Conservation (phyloP, 2,329 filamentous ascomycete genomes). For the Colletotrichum coccodes region DNA sequence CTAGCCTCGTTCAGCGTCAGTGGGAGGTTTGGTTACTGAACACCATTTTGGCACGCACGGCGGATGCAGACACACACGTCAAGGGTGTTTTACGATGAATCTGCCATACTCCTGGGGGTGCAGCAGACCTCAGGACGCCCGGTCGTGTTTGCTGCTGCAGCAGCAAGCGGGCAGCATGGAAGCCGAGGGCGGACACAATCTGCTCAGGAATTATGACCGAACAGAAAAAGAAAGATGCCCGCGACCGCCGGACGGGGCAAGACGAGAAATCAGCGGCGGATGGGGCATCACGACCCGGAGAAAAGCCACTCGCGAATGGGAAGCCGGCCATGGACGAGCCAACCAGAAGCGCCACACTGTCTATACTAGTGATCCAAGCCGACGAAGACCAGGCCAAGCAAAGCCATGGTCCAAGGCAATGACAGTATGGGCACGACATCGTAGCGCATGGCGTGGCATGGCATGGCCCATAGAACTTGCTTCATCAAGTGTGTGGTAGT, state of each 20-base stretch:
- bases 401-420: background rate
- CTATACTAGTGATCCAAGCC: background rate
- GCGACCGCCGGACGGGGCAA: background rate
- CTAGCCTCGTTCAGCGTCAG: background rate
- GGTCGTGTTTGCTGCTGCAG: no score
- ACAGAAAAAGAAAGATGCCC: background rate
- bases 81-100: background rate
- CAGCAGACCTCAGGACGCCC: background rate
- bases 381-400: background rate
- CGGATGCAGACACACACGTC: background rate
- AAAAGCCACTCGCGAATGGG: background rate
- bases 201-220: background rate
- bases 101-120: background rate
- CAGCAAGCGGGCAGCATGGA: background rate
- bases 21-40: background rate
- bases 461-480: conserved; percentile 1
- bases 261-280: background rate
- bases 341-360: background rate
- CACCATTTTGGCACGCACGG: background rate
- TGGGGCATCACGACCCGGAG: background rate
- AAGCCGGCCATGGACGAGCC: background rate
- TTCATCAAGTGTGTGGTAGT: background rate
- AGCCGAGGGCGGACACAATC: background rate
- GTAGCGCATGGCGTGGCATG: background rate
- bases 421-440: background rate